Base-by-base conservation (phyloP, 2,329 filamentous ascomycete species). In the Clarireedia homoeocarpa region DNA sequence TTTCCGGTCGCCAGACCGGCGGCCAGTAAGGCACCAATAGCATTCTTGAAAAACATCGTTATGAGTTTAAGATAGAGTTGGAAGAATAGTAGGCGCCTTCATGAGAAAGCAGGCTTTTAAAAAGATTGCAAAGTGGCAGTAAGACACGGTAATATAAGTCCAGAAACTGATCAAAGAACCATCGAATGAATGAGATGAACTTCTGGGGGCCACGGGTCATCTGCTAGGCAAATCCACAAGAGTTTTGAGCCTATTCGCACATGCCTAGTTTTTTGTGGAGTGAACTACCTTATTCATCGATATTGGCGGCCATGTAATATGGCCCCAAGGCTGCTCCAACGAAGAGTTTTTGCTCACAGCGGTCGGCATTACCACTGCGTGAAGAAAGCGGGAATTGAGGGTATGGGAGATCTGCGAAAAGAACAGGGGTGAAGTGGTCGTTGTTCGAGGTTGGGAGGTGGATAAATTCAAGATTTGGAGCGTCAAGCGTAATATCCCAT, bases 41-140 rank as follows among this genome's bases (percentile, higher is more conserved):
- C 26, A 36, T 56, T 56, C 20, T 24, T 53, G 12, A 56, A 53
- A 9, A 47, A 48, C 30, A 12, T 34, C 54, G 53, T 56, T 53
- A 34, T 53, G 42, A 47, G 20, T 47, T 45, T 26, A 15, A 44
- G 23, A 26, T 47, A 47, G 9, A 2, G 23, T n/a, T 15, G 2
- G 20, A 23, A 47, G 23, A n/a, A 15, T 7, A 26, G 20, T 26
- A 26, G 15, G 14, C 15, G 14, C 27, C 20, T 47, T 27, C 24
- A 27, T 26, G 20, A 24, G 20, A 47, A 26, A 42, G 39, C 1
- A 42, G 14, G 15, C 6, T n/a, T 6, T n/a, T 42, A 15, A 47
- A 26, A 47, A n/a, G 20, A 30, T 15, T 47, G 20, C 10, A 23
- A 23, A 20, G 40, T 20, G 5, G 40, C 17, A 12, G 7, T 20